A percentile compares a stretch with the other conserved stretches of the same genome.
Conservation (phyloP, 331 rosid species). For the Cydonia oblonga region DNA sequence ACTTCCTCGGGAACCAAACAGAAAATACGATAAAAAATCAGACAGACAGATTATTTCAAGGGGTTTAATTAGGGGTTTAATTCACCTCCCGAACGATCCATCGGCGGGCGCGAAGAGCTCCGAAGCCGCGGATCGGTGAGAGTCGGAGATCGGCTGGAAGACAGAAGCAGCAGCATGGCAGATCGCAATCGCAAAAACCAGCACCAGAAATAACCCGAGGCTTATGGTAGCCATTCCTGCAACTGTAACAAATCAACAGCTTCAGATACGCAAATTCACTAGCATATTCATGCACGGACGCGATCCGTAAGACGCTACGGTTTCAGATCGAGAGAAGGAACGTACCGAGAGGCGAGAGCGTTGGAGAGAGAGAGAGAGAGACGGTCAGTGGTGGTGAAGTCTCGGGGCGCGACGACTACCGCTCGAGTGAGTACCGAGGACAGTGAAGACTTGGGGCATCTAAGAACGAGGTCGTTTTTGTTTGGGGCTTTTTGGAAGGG, state of each 20-base stretch:
- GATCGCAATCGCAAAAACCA: constrained; percentile 39
- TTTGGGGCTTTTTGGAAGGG: background rate
- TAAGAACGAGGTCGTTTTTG: background rate
- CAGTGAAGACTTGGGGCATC: background rate
- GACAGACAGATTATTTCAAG: background rate
- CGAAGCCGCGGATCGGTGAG: constrained; percentile 70
- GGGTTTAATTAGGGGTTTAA: constrained; percentile 20
- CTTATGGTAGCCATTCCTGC: constrained; percentile 69
- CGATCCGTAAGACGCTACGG: constrained; percentile 6
- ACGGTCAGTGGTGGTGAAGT: constrained; percentile 1
- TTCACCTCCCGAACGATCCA: constrained; percentile 61
- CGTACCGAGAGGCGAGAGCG: constrained; percentile 24
- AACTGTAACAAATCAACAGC: constrained; percentile 9
- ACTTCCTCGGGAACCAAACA: background rate
- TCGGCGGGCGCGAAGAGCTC: constrained; percentile 42
- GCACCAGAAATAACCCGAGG: constrained; percentile 40
- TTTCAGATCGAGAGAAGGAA: constrained; percentile 17
- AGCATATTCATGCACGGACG: background rate
- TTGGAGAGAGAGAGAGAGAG: background rate
- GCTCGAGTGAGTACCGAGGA: background rate
- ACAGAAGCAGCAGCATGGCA: constrained; percentile 37
- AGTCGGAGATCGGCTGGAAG: constrained; percentile 59
- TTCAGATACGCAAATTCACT: constrained; percentile 1
- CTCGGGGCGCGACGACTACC: constrained; percentile 30
- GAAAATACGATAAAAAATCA: background rate